Conservation (phyloP, 768 basidiomycete genomes). For the Podaxis rugospora region DNA sequence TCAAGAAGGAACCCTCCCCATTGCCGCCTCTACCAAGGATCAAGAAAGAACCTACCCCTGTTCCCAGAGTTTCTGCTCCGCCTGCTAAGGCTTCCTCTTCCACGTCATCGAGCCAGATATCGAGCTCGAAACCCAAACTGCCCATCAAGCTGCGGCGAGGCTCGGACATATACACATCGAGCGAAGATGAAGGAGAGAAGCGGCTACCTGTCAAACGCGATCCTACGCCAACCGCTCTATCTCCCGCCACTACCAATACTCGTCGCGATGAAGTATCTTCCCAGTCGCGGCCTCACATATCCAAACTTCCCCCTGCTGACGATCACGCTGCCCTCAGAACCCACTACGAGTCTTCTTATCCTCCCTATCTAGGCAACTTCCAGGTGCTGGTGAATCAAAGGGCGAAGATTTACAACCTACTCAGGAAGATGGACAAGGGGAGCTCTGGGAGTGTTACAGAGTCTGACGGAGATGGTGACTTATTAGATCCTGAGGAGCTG, state of each 20-base stretch:
- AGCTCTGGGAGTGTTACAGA: conserved; percentile 36
- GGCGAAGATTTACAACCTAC: conserved; percentile 45
- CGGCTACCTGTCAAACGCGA: conserved; percentile 3
- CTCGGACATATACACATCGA: conserved; percentile 64
- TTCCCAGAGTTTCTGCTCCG: conserved; percentile 2
- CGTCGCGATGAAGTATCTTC: conserved; percentile 16
- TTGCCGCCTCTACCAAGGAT: conserved; percentile 18
- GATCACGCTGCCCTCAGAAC: conserved; percentile 50
- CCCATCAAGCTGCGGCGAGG: conserved; percentile 40
- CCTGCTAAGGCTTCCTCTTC: conserved; percentile 13
- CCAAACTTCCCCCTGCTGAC: conserved; percentile 30
- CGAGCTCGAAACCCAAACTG: conserved; percentile 4
- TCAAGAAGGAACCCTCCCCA: conserved; percentile 2
- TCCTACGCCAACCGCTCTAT: neutral
- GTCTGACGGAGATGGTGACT: conserved; percentile 50
- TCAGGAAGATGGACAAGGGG: conserved; percentile 34
- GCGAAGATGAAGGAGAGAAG: conserved; percentile 53
- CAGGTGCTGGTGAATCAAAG: conserved; percentile 46
- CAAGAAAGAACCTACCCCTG: conserved; percentile 7
- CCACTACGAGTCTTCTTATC: conserved; percentile 48
- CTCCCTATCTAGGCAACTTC: conserved; percentile 45
- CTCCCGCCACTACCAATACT: neutral
- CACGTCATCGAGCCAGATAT: conserved; percentile 7
- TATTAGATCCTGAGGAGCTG: conserved; percentile 52
- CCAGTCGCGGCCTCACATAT: conserved; percentile 24